Evolutionary conservation across 2,329 filamentous ascomycete genomes (phyloP).

Genomic region (Emmonsiellopsis sp.): DNA sequence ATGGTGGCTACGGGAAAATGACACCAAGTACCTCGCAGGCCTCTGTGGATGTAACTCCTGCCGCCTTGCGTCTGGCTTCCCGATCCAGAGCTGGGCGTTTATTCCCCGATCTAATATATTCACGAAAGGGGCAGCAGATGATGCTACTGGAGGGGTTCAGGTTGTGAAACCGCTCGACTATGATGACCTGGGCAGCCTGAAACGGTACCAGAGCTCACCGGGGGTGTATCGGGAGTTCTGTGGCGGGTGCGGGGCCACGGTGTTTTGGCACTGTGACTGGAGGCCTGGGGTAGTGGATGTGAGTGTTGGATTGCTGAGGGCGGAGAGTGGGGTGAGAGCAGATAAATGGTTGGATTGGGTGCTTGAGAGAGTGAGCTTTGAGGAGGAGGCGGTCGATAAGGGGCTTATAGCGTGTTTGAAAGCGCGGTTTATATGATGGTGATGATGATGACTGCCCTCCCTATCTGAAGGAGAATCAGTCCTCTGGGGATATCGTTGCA

Average conservation of each 20-base stretch:
- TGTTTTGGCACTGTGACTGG: constrained; percentile 52
- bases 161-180: constrained; percentile 24
- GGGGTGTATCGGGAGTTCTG: constrained; percentile 55
- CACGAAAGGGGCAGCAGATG: constrained; percentile 16
- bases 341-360: constrained; percentile 57
- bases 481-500: neutral
- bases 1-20: constrained; percentile 49
- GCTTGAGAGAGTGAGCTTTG: constrained; percentile 49
- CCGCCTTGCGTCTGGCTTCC: constrained; percentile 51
- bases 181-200: constrained; percentile 36
- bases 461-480: neutral
- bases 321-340: constrained; percentile 44
- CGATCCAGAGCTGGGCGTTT: constrained; percentile 59
- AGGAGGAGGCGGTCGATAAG: constrained; percentile 41
- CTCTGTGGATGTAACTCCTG: constrained; percentile 56
- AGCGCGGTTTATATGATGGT: constrained; percentile 14
- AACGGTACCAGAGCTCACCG: constrained; percentile 45
- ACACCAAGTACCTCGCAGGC: constrained; percentile 49
- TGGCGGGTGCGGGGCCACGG: constrained; percentile 51
- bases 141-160: no score
- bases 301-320: constrained; percentile 50
- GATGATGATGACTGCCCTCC: neutral
- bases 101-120: constrained; percentile 52
- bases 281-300: constrained; percentile 54
- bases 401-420: constrained; percentile 21